These are phyloP conservation scores for Annulohypoxylon moriforme DNA, from an alignment of 495 filamentous ascomycete species.

Conservation along the genomic window DNA sequence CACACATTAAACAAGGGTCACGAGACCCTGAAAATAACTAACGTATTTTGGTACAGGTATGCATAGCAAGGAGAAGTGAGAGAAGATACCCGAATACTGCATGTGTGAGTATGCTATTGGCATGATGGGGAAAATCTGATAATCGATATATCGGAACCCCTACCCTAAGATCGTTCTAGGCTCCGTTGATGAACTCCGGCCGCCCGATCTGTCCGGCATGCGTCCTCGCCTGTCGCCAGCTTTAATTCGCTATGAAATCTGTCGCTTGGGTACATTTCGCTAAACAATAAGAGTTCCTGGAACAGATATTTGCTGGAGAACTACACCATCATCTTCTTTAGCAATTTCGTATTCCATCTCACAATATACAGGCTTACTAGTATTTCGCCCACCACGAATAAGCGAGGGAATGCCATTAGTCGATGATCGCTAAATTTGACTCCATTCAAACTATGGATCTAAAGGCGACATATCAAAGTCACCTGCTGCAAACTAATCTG, in stretches of 20 bases:
- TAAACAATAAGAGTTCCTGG: neutral
- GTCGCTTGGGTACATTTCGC: neutral
- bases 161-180: slow-evolving; percentile 18
- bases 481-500: slow-evolving; percentile 14
- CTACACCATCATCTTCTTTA: slow-evolving; percentile 5
- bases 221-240: neutral
- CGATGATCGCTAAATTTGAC: slow-evolving; percentile 16
- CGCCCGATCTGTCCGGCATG: slow-evolving; percentile 22
- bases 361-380: slow-evolving; percentile 13
- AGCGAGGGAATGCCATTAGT: slow-evolving; percentile 1
- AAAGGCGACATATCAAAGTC: slow-evolving; percentile 30
- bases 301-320: slow-evolving; percentile 2
- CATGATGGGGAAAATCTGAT: slow-evolving; percentile 1
- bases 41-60: neutral
- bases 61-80: neutral
- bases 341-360: slow-evolving; percentile 6
- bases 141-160: slow-evolving; percentile 13
- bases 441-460: slow-evolving; percentile 8
- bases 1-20: slow-evolving; percentile 9
- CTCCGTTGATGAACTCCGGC: slow-evolving; percentile 11
- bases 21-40: slow-evolving; percentile 12
- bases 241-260: slow-evolving; percentile 14
- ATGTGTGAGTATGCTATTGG: slow-evolving; percentile 3
- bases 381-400: slow-evolving; percentile 3
- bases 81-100: slow-evolving; percentile 2